Conservation (phyloP, 495 filamentous ascomycete genomes). For the Neurospora sp. region DNA sequence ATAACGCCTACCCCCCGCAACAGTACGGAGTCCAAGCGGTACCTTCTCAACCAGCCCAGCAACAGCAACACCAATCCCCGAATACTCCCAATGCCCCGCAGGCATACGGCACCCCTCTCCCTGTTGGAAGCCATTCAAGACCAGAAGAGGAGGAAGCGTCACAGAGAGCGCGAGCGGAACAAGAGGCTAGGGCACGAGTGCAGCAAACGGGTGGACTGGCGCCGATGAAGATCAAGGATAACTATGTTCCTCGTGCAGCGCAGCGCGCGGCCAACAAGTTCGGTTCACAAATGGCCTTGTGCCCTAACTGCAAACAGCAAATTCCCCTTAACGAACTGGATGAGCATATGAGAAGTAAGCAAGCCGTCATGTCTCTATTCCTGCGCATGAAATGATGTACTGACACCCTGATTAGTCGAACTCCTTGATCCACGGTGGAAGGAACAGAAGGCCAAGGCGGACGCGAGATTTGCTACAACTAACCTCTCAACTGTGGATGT, state of each 20-base stretch:
- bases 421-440: conserved; percentile 93
- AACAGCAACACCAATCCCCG: conserved; percentile 27
- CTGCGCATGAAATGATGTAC: conserved; percentile 1
- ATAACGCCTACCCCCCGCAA: conserved; percentile 25
- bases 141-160: conserved; percentile 55
- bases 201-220: conserved; percentile 37
- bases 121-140: conserved; percentile 18
- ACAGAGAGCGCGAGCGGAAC: conserved; percentile 62
- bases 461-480: conserved; percentile 73
- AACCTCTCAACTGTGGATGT: conserved; percentile 82
- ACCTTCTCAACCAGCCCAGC: conserved; percentile 15
- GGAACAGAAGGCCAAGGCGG: conserved; percentile 82
- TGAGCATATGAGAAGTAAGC: conserved; percentile 80
- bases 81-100: conserved; percentile 25
- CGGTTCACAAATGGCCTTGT: conserved; percentile 60
- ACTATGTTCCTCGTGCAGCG: conserved; percentile 81
- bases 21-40: conserved; percentile 20
- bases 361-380: not conserved
- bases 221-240: conserved; percentile 88
- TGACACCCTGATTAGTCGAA: conserved; percentile 37
- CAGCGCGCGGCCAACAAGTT: conserved; percentile 54
- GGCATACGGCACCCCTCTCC: conserved; percentile 20
- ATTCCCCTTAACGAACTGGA: conserved; percentile 81
- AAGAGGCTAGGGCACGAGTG: conserved; percentile 46
- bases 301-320: conserved; percentile 88